Base-by-base conservation (phyloP, 306 rosid genomes). In the Glycine latifolia region DNA sequence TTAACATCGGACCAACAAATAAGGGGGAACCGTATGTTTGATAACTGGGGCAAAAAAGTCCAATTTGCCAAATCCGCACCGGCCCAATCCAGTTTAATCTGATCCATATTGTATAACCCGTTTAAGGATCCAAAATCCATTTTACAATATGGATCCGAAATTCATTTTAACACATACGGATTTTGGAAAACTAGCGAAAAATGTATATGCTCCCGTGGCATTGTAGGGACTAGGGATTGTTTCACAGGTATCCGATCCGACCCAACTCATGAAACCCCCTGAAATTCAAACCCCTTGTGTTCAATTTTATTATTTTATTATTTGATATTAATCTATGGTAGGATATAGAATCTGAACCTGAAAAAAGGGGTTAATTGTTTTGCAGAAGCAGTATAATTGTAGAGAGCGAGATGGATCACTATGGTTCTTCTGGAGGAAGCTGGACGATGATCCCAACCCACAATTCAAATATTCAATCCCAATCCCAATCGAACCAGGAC, bases 371-470 rank as follows among this genome's bases (percentile, higher is more conserved):
- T 63, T 63, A 63, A 33, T 35, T 12, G 3, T 7, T 67, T 43
- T 41, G 52, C 14, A 41, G 72, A 43, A 41, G 9, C 67, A 61
- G 72, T 39, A n/a, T 41, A n/a, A 17, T 17, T 17, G 14, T 46
- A 47, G 54, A 39, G 54, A n/a, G 54, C 8, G 12, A 67, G 70
- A 91, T 90, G 97, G 97, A 95, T 48, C 86, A 73, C 74, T 91
- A 82, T 77, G 58, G 87, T 79, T 81, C 90, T 82, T 75, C 92
- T 3, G 94, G 97, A 71, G 99, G 95, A 69, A 89, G 75, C 87
- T 95, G 97, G 97, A 87, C 88, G 0, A 90, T 92, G 95, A 91
- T 93, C 82, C 97, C 90, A 74, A 89, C 89, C 54, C 97, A 88
- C 73, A 90, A 87, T 44, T 86, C 86, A 78, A 82, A 83, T 43